Evolutionary conservation across 441 rosid genomes (phyloP), one percentile per base, ranked within the genome.

Genomic region (Gossypium gossypioides): DNA sequence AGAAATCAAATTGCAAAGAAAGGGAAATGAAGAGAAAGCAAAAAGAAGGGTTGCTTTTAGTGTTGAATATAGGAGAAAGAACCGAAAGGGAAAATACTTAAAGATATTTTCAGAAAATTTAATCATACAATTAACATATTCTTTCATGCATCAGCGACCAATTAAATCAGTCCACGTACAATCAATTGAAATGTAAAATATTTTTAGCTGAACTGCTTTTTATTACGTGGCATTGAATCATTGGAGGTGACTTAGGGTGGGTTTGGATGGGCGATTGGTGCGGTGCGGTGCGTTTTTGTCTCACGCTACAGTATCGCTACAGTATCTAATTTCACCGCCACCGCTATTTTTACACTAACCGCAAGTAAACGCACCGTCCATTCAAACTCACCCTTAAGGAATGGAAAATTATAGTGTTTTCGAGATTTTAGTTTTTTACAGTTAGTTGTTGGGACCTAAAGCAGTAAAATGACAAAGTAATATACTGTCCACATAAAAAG

Each of bases 101-200:
- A 67, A 72, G 7, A 72, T 57, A 72, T 62, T 71, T 44, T 44
- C 15, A 2, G 50, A 72, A 48, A 27, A 0, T 29, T n/a, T 72
- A 64, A 1, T 2, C 22, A 1, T 0, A 67, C 68, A 34, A 2
- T 0, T 0, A 3, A 46, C 2, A 50, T 22, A 54, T 9, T 15
- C 9, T 40, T 2, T 10, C 3, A 21, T 12, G 5, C 15, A 57
- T 3, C 57, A 78, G 62, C 0, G 76, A n/a, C 83, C 67, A 76
- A 52, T 74, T 4, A 48, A 1, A n/a, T 40, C 2, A 0, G 0
- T 63, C 52, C 86, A 77, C 78, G 72, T 61, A 61, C 3, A 16
- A 34, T 22, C 18, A 3, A 3, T 0, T 1, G 16, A 15, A 7
- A 29, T 29, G 32, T 29, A 29, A 29, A 27, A 29, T 1, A 21